Conservation (phyloP, 1,139 yeast genomes). For the Hemisphaericaspora lyxosophila region DNA sequence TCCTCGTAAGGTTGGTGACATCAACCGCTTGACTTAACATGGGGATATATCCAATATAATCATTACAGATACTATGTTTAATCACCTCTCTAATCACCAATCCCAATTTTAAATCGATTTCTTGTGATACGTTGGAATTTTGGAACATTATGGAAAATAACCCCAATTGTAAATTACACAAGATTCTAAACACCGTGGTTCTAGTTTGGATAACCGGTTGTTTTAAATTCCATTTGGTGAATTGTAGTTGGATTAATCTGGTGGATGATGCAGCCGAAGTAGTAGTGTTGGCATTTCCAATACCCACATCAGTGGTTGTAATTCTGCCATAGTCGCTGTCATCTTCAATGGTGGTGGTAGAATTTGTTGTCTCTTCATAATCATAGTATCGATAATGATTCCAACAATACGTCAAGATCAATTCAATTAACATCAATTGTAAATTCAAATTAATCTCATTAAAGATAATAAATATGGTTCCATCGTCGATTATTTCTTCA, state of each 20-base stretch:
- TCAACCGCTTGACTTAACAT: slow-evolving; percentile 36
- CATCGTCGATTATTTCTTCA: slow-evolving; percentile 34
- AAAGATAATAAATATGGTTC: slow-evolving; percentile 22
- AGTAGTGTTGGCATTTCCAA: too few relatives aligned
- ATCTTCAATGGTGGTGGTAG: neutral
- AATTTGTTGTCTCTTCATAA: slow-evolving; percentile 2
- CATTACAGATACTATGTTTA: slow-evolving; percentile 26
- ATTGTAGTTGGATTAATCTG: slow-evolving; percentile 12
- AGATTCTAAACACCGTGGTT: slow-evolving; percentile 28
- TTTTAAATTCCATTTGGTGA: slow-evolving; percentile 22
- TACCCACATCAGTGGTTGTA: too few relatives aligned
- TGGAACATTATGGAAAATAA: slow-evolving; percentile 17
- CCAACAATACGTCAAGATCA: slow-evolving; percentile 37
- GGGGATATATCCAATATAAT: slow-evolving; percentile 31
- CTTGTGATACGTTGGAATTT: neutral
- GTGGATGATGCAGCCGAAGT: neutral
- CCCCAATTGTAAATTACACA: slow-evolving; percentile 36
- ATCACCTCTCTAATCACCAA: slow-evolving; percentile 24
- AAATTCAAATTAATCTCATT: slow-evolving; percentile 13
- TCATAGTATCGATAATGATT: slow-evolving; percentile 30
- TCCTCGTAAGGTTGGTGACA: slow-evolving; percentile 17
- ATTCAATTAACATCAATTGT: slow-evolving; percentile 27
- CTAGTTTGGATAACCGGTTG: slow-evolving; percentile 29
- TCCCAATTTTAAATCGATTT: slow-evolving; percentile 25
- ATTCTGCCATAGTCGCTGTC: neutral